phyloP scores from a whole-genome alignment of 495 filamentous ascomycete species.

The Thozetella sp. region DNA sequence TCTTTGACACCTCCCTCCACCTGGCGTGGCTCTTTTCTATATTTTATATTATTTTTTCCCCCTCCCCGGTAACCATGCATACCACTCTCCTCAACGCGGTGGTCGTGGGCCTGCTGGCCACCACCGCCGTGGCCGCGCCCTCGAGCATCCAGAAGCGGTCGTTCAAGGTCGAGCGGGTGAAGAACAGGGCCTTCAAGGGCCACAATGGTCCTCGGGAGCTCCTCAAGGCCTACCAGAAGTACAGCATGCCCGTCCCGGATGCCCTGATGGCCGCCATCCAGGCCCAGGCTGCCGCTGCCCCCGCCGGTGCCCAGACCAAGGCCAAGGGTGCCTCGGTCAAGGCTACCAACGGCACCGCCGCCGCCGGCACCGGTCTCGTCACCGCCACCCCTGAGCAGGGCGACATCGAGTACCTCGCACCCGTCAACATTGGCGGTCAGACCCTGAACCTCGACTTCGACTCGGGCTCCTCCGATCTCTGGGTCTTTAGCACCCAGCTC shows the following conservation, averaged over 20 bases:
- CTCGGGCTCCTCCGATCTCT: slow-evolving; percentile 82
- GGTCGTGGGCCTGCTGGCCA: slow-evolving; percentile 36
- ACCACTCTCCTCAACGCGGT: slow-evolving; percentile 28
- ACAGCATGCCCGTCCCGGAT: slow-evolving; percentile 50
- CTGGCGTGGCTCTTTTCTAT: slow-evolving; percentile 18
- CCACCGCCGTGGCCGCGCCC: slow-evolving; percentile 42
- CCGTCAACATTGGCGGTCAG: slow-evolving; percentile 74
- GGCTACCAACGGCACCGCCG: slow-evolving; percentile 14
- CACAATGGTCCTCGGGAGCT: slow-evolving; percentile 58
- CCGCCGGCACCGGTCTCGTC: slow-evolving; percentile 55
- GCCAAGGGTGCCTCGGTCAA: slow-evolving; percentile 16
- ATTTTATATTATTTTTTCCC: slow-evolving; percentile 14
- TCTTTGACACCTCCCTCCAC: slow-evolving; percentile 23
- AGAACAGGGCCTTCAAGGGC: slow-evolving; percentile 51
- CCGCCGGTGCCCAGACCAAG: slow-evolving; percentile 18
- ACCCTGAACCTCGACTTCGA: slow-evolving; percentile 78
- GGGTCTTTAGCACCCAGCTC: slow-evolving; percentile 76
- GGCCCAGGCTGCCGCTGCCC: slow-evolving; percentile 13
- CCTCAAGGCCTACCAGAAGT: slow-evolving; percentile 66
- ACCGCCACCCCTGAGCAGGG: slow-evolving; percentile 60
- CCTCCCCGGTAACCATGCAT: slow-evolving; percentile 32
- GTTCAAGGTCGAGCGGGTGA: slow-evolving; percentile 62
- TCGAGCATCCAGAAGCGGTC: slow-evolving; percentile 39
- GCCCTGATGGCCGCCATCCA: slow-evolving; percentile 37
- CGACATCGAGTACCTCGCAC: slow-evolving; percentile 71